Evolutionary conservation across 306 rosid species (phyloP), one percentile per base, ranked within the genome.

Genomic region (Inga laurina): DNA sequence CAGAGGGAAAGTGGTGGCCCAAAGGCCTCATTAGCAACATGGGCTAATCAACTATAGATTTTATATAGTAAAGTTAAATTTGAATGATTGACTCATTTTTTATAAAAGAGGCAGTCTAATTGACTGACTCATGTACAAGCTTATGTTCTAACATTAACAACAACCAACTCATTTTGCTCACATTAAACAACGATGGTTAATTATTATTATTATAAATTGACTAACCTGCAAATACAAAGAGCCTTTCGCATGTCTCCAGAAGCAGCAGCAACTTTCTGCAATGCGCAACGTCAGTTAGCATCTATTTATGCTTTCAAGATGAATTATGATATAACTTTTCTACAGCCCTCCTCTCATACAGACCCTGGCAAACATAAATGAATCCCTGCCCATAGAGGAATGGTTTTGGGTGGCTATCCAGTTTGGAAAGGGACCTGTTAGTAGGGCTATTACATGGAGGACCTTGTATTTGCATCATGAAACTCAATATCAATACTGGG

Each of bases 231-330:
- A 78, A 96, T 86, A 81, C 88, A 87, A 30, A 93, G 98, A 76
- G 97, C 98, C 84, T 90, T 93, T 62, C 99, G 89, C 99, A 94
- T 96, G 87, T 96, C 99, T 71, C 99, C 99, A 70, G 97, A 93
- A 81, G 92, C 92, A 30, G 97, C 94, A 70, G 97, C 97, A 76
- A 96, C 97, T 96, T 92, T 96, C 99, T 96, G 98, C 84, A 83
- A 83, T 27, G 70, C 51, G 41, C 8, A 62, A 5, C 27, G 13
- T 69, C 15, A 69, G 77, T 87, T 79, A 87, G 77, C 67, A 74
- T 74, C 51, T 13, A 21, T 41, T 15, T 43, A 86, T 76, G 46
- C 74, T 59, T 80, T 54, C 59, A 81, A 66, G 49, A 83, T 64
- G 70, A 75, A 65, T 27, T 18, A 56, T 2, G 7, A 49, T 27